Percentiles rank a stretch among this genome's conserved stretches.
Evolutionary conservation across 495 filamentous ascomycete species (phyloP).

Genomic region (Neurospora terricola): DNA sequence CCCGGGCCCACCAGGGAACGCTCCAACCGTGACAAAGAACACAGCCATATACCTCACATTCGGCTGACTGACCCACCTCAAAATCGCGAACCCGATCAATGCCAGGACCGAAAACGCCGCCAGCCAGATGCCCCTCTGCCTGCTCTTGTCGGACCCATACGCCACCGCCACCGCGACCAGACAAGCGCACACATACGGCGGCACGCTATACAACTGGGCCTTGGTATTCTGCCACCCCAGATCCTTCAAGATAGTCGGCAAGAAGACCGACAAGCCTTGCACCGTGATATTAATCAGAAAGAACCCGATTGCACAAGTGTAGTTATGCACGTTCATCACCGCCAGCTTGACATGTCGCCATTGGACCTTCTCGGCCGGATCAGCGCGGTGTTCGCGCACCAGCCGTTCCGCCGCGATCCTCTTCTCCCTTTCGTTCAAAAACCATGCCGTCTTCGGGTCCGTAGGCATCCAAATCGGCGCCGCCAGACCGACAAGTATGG

Average conservation of each 20-base stretch:
- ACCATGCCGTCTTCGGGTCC: slow-evolving; percentile 38
- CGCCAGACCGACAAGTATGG: slow-evolving; percentile 39
- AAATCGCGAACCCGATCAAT: slow-evolving; percentile 31
- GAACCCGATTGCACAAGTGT: slow-evolving; percentile 38
- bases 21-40: slow-evolving; percentile 40
- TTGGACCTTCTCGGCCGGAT: slow-evolving; percentile 27
- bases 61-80: slow-evolving; percentile 16
- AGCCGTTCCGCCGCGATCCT: slow-evolving; percentile 32
- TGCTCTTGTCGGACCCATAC: slow-evolving; percentile 46
- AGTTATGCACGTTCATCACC: slow-evolving; percentile 35
- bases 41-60: slow-evolving; percentile 32
- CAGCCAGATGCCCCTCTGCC: slow-evolving; percentile 52
- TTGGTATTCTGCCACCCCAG: slow-evolving; percentile 36
- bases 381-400: slow-evolving; percentile 26
- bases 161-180: slow-evolving; percentile 48
- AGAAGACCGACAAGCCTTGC: slow-evolving; percentile 39
- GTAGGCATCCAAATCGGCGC: slow-evolving; percentile 48
- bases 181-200: slow-evolving; percentile 42
- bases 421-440: slow-evolving; percentile 42
- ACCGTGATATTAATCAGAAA: slow-evolving; percentile 45
- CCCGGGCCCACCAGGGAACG: slow-evolving; percentile 43
- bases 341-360: slow-evolving; percentile 27
- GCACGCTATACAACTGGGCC: slow-evolving; percentile 42
- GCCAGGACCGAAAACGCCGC: slow-evolving; percentile 34
- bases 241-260: slow-evolving; percentile 40